These are phyloP conservation scores for Linderina pennispora DNA, from an alignment of 192 early-diverging fungal genomes.

Conservation along the genomic window DNA sequence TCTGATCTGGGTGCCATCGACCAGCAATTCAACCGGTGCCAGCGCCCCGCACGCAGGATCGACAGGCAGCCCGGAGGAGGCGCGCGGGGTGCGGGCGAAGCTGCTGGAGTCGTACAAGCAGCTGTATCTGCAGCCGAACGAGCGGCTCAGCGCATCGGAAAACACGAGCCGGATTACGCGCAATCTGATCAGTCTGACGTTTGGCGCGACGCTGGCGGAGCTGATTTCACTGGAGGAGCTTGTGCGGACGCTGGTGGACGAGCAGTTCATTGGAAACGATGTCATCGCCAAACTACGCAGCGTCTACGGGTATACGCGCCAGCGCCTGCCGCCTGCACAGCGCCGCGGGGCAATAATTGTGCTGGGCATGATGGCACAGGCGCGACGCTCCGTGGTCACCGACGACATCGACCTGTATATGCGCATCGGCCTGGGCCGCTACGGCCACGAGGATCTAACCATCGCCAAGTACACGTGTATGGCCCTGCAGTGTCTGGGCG, in stretches of 20 bases:
- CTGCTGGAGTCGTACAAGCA: constrained; percentile 72
- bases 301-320: constrained; percentile 62
- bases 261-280: constrained; percentile 53
- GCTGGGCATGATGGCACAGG: constrained; percentile 89
- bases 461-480: constrained; percentile 91
- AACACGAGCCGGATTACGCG: constrained; percentile 52
- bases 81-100: constrained; percentile 63
- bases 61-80: constrained; percentile 52
- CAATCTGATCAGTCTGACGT: constrained; percentile 65
- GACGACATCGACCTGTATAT: constrained; percentile 83
- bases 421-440: constrained; percentile 77
- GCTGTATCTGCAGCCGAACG: constrained; percentile 65
- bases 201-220: constrained; percentile 83
- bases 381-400: constrained; percentile 71
- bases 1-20: constrained; percentile 78
- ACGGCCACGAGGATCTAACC: constrained; percentile 71
- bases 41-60: constrained; percentile 8
- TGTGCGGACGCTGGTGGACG: constrained; percentile 69
- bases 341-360: constrained; percentile 89
- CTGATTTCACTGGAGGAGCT: constrained; percentile 93
- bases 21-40: constrained; percentile 23
- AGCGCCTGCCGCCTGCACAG: constrained; percentile 60
- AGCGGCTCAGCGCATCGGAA: constrained; percentile 29
- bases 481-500: constrained; percentile 77
- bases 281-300: constrained; percentile 80